Evolutionary conservation across 2,329 filamentous ascomycete species (phyloP).

Genomic region (Xylariaceae sp.): DNA sequence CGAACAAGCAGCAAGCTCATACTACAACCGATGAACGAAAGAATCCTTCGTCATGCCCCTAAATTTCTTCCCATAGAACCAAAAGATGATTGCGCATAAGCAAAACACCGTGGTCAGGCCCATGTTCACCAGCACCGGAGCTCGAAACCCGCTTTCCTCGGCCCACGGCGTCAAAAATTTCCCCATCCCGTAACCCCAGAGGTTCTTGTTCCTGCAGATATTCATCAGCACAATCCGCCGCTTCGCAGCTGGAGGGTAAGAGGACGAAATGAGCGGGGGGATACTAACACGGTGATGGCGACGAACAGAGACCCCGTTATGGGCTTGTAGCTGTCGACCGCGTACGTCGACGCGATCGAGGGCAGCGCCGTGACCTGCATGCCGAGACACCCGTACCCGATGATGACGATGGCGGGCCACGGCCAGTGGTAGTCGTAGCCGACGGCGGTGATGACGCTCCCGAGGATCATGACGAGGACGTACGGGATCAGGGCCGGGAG

Average conservation of each 20-base stretch:
- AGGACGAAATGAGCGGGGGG: slow-evolving; percentile 31
- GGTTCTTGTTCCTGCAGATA: slow-evolving; percentile 3
- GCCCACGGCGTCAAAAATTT: slow-evolving; percentile 25
- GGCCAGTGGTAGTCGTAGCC: slow-evolving; percentile 42
- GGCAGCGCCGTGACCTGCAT: slow-evolving; percentile 44
- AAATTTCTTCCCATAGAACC: slow-evolving; percentile 26
- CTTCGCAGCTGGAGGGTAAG: too few species aligned
- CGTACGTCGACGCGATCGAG: slow-evolving; percentile 52
- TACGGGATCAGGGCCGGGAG: slow-evolving; percentile 38
- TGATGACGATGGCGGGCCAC: slow-evolving; percentile 41
- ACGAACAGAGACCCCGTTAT: slow-evolving; percentile 58
- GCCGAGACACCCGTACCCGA: slow-evolving; percentile 36
- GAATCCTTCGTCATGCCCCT: slow-evolving; percentile 24
- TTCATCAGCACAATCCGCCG: too few species aligned
- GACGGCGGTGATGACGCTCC: slow-evolving; percentile 40
- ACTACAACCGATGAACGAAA: too few species aligned
- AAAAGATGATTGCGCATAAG: slow-evolving; percentile 24
- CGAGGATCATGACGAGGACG: slow-evolving; percentile 36
- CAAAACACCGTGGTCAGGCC: slow-evolving; percentile 22
- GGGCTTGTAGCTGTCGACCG: slow-evolving; percentile 59
- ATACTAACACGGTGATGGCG: slow-evolving; percentile 59
- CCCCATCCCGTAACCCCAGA: slow-evolving; percentile 26
- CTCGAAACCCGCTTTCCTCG: slow-evolving; percentile 18
- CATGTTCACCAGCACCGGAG: slow-evolving; percentile 24
- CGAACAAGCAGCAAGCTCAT: too few species aligned